Evolutionary conservation across 2,329 filamentous ascomycete genomes (phyloP).

Genomic region (Colletotrichum spinosum): DNA sequence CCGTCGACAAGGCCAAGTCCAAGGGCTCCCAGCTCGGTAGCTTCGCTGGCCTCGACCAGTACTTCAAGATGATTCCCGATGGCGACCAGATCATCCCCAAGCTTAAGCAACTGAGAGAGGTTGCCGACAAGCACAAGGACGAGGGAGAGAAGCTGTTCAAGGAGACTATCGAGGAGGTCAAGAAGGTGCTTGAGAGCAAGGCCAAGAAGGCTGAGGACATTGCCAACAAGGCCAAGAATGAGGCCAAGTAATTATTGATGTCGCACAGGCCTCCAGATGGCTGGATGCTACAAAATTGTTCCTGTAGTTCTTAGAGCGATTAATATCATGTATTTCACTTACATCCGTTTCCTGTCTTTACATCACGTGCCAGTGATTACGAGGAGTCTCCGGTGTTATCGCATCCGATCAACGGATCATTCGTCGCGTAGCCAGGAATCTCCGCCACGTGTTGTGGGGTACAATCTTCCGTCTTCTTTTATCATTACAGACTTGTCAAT

Average conservation of each 20-base stretch:
- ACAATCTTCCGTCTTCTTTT: too few species aligned
- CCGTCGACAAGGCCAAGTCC: slow-evolving; percentile 67
- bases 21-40: slow-evolving; percentile 53
- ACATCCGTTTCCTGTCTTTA: too few species aligned
- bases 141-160: slow-evolving; percentile 77
- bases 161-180: slow-evolving; percentile 75
- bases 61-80: slow-evolving; percentile 73
- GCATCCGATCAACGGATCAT: too few species aligned
- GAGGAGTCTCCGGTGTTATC: too few species aligned
- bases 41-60: slow-evolving; percentile 67
- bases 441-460: too few species aligned
- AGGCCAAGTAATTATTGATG: slow-evolving; percentile 48
- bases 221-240: slow-evolving; percentile 64
- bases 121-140: slow-evolving; percentile 74
- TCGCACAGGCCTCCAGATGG: too few species aligned
- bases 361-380: too few species aligned
- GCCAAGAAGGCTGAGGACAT: slow-evolving; percentile 68
- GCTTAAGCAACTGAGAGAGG: slow-evolving; percentile 71
- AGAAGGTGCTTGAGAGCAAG: slow-evolving; percentile 72
- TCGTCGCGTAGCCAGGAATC: too few species aligned
- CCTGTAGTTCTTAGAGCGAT: too few species aligned
- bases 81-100: slow-evolving; percentile 74
- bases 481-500: too few species aligned
- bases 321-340: too few species aligned
- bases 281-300: too few species aligned